Evolutionary conservation across 345 rosid species (phyloP).

Genomic region (Citrus glauca): DNA sequence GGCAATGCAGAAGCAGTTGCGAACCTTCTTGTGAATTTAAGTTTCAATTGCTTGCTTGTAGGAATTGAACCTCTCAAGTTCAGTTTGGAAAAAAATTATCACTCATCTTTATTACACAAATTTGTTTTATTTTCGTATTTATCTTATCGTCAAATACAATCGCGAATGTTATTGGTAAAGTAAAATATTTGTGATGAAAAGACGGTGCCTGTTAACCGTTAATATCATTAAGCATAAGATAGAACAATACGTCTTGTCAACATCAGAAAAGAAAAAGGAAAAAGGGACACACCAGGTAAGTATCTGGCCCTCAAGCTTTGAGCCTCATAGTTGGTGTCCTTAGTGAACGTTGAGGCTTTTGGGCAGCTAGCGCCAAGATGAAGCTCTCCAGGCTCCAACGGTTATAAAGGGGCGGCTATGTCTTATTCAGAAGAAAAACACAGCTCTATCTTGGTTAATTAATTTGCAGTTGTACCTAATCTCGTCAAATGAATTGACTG

Average conservation of each 20-base stretch:
- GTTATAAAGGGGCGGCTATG: neutral
- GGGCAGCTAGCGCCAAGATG: neutral
- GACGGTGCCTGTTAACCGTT: neutral
- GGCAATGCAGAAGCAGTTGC: too few species aligned
- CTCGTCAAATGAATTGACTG: constrained; percentile 8
- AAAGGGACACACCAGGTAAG: too few species aligned
- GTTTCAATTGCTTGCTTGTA: too few species aligned
- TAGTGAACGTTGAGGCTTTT: neutral
- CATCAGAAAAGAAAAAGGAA: neutral
- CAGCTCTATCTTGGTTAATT: neutral
- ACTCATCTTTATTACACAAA: too few species aligned
- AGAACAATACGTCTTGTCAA: neutral
- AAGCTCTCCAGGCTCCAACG: neutral
- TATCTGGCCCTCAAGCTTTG: neutral
- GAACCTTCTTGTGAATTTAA: too few species aligned
- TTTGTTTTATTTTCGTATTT: too few species aligned
- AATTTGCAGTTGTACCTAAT: constrained; percentile 2
- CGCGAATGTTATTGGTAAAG: too few species aligned
- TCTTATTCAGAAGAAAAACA: neutral
- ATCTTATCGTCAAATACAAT: too few species aligned
- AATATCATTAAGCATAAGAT: neutral
- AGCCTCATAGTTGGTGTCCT: neutral
- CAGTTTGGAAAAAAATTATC: too few species aligned
- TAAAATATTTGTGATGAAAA: too few species aligned
- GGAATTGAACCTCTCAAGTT: too few species aligned